Percentiles rank a stretch among this genome's conserved stretches.
phyloP scores from a whole-genome alignment of 768 basidiomycete species.

The Tubosaeta brunneosetosa region DNA sequence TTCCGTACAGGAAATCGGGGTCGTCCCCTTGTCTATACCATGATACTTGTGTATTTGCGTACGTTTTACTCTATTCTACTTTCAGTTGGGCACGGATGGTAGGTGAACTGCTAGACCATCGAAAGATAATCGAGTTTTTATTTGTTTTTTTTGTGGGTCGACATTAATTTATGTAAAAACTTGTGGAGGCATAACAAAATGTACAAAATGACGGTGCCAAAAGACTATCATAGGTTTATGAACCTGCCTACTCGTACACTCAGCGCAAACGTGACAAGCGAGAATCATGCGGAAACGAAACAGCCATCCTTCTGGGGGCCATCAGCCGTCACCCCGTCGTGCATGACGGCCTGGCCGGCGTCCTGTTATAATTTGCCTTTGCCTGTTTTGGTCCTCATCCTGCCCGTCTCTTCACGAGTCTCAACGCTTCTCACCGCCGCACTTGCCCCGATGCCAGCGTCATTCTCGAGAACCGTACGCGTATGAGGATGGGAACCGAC shows the following conservation, averaged over 20 bases:
- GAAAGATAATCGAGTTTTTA: conserved; percentile 24
- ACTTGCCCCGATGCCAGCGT: conserved; percentile 45
- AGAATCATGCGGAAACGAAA: background rate
- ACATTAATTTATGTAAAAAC: too few species aligned
- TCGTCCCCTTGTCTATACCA: conserved; percentile 26
- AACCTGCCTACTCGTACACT: conserved; percentile 25
- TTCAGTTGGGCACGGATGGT: conserved; percentile 13
- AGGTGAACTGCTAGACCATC: conserved; percentile 6
- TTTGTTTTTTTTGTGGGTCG: background rate
- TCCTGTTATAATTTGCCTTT: conserved; percentile 44
- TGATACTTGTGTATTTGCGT: conserved; percentile 26
- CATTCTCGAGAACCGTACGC: conserved; percentile 9
- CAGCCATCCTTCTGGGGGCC: background rate
- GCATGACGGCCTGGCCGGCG: conserved; percentile 41
- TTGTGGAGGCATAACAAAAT: background rate
- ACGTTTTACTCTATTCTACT: conserved; percentile 29
- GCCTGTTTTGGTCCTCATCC: conserved; percentile 30
- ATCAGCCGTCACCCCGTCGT: conserved; percentile 33
- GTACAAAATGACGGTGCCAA: conserved; percentile 9
- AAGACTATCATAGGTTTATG: background rate
- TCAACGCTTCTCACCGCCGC: conserved; percentile 39
- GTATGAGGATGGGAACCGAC: conserved; percentile 37
- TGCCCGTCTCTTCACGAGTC: conserved; percentile 45
- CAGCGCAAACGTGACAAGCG: conserved; percentile 8
- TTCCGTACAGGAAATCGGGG: conserved; percentile 9